These are phyloP conservation scores for Sanghuangporus sanghuang DNA, from an alignment of 1,284 basidiomycete species.

Conservation along the genomic window DNA sequence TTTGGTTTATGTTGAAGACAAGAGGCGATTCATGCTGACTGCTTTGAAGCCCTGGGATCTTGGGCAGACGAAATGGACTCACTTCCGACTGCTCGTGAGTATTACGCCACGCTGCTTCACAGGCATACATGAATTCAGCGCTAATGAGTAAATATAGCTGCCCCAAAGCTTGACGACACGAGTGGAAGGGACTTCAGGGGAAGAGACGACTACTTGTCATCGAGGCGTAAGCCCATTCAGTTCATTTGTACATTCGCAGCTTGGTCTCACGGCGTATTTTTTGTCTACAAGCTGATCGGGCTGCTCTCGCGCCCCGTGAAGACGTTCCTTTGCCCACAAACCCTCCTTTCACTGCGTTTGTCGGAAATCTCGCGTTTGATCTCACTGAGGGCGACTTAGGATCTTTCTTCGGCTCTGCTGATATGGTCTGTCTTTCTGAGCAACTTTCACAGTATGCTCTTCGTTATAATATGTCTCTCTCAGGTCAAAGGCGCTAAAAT, in stretches of 20 bases:
- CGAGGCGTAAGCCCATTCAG: slow-evolving; percentile 42
- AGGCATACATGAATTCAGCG: slow-evolving; percentile 16
- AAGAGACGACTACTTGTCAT: slow-evolving; percentile 48
- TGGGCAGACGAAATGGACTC: slow-evolving; percentile 98
- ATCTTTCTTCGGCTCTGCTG: slow-evolving; percentile 63
- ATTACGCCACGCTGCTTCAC: neutral
- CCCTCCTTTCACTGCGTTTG: slow-evolving; percentile 93
- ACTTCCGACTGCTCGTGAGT: slow-evolving; percentile 85
- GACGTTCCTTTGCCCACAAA: slow-evolving; percentile 93
- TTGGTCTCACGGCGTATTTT: slow-evolving; percentile 13
- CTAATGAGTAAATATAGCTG: slow-evolving; percentile 40
- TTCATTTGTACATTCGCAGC: neutral
- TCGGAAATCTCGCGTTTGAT: slow-evolving; percentile 96
- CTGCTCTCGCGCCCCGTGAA: slow-evolving; percentile 60
- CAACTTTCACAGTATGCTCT: neutral
- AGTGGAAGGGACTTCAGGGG: slow-evolving; percentile 44
- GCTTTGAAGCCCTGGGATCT: slow-evolving; percentile 65
- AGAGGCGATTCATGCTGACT: slow-evolving; percentile 17
- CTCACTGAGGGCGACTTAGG: slow-evolving; percentile 81
- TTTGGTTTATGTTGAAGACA: slow-evolving; percentile 17
- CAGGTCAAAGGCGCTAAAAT: slow-evolving; percentile 86
- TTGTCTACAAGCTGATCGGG: slow-evolving; percentile 51
- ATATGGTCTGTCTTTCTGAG: slow-evolving; percentile 43
- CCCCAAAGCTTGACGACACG: slow-evolving; percentile 57
- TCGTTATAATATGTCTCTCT: neutral